Evolutionary conservation across 2,329 filamentous ascomycete genomes (phyloP).

Genomic region (Balansia obtecta): DNA sequence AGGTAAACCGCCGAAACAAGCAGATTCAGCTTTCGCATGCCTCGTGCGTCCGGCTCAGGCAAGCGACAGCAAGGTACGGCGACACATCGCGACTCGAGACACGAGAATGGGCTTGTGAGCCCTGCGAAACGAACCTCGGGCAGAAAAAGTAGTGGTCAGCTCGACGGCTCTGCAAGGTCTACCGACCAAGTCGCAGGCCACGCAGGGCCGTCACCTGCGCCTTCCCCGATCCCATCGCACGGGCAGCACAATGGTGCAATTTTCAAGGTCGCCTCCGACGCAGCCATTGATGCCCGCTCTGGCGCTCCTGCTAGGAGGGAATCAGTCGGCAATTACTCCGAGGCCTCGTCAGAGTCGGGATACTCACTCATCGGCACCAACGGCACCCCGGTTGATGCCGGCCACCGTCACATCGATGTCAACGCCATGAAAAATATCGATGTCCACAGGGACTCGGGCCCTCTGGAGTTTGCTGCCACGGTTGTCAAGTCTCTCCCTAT

Average conservation of each 20-base stretch:
- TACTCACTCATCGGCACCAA: slow-evolving; percentile 25
- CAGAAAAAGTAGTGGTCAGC: slow-evolving; percentile 34
- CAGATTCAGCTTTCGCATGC: slow-evolving; percentile 34
- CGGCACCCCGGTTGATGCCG: slow-evolving; percentile 29
- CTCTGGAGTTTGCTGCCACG: slow-evolving; percentile 67
- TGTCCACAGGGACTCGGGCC: slow-evolving; percentile 58
- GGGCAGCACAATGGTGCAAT: slow-evolving; percentile 22
- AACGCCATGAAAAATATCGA: slow-evolving; percentile 56
- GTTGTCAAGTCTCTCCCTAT: slow-evolving; percentile 84
- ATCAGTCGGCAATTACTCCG: slow-evolving; percentile 41
- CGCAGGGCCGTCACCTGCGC: slow-evolving; percentile 18
- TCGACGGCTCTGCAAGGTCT: slow-evolving; percentile 26
- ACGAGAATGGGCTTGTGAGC: slow-evolving; percentile 80
- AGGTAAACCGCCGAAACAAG: neutral
- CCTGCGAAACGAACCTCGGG: slow-evolving; percentile 25
- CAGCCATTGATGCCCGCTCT: slow-evolving; percentile 25
- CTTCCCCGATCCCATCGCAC: slow-evolving; percentile 10
- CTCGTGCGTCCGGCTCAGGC: slow-evolving; percentile 44
- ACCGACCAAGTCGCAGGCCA: slow-evolving; percentile 19
- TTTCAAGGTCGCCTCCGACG: slow-evolving; percentile 14
- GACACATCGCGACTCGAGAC: slow-evolving; percentile 59
- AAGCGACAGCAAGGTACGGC: slow-evolving; percentile 50
- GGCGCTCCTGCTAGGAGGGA: slow-evolving; percentile 30
- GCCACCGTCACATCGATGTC: slow-evolving; percentile 56
- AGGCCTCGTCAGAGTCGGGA: slow-evolving; percentile 41